Evolutionary conservation across 805 yeast genomes (phyloP).

Genomic region (Kodamaea leandrae): DNA sequence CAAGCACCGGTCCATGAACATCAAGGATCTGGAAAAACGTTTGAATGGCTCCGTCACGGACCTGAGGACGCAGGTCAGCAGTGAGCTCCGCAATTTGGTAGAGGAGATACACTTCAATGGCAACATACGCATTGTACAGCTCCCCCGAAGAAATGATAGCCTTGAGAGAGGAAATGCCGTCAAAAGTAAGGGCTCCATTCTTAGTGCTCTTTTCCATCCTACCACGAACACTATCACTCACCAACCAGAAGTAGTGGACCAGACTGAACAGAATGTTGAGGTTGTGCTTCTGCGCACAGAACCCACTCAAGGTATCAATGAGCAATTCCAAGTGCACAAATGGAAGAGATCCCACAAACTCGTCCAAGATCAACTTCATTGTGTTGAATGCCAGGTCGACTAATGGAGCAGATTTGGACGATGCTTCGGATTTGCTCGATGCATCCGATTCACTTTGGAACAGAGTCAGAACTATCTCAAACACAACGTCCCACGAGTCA

Average conservation of each 20-base stretch:
- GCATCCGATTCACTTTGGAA: constrained; percentile 34
- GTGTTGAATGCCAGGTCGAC: constrained; percentile 75
- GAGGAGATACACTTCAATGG: constrained; percentile 58
- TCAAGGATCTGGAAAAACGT: constrained; percentile 72
- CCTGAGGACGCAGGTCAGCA: constrained; percentile 67
- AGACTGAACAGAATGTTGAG: constrained; percentile 88
- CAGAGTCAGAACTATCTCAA: constrained; percentile 59
- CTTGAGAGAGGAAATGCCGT: not conserved
- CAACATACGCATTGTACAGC: constrained; percentile 10
- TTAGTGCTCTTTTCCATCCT: constrained; percentile 11
- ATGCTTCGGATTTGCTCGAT: constrained; percentile 37
- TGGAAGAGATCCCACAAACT: constrained; percentile 74
- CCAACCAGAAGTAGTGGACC: constrained; percentile 86
- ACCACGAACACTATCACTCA: constrained; percentile 64
- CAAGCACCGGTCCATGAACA: constrained; percentile 19
- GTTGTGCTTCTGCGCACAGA: constrained; percentile 69
- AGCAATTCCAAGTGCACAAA: constrained; percentile 57
- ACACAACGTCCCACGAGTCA: constrained; percentile 72
- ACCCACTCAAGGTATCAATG: constrained; percentile 69
- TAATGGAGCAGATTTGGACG: constrained; percentile 49
- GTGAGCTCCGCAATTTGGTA: constrained; percentile 62
- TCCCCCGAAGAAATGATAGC: not conserved
- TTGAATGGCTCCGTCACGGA: constrained; percentile 85
- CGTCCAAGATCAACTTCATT: constrained; percentile 79
- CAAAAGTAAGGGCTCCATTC: not conserved